phyloP scores from a whole-genome alignment of 306 rosid species.

The Quercus engelmannii region DNA sequence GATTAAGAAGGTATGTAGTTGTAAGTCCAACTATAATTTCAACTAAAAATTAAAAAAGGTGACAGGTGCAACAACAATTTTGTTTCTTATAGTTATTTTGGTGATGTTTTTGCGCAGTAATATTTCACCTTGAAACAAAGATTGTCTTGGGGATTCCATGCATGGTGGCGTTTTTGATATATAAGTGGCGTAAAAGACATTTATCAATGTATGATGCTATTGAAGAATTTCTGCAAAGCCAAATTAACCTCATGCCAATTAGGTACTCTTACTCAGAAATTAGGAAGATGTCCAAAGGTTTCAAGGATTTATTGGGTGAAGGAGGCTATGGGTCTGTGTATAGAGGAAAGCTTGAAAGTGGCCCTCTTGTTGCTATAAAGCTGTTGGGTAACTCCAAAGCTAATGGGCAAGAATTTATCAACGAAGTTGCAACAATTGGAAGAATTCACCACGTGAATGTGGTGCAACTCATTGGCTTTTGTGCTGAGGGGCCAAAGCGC shows the following conservation, averaged over 20 bases:
- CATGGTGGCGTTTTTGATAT: too few species aligned
- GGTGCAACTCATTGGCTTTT: conserved; percentile 21
- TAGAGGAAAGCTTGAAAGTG: conserved; percentile 16
- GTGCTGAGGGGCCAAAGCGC: conserved; percentile 11
- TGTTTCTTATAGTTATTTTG: background rate
- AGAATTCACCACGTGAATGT: conserved; percentile 20
- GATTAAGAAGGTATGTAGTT: too few species aligned
- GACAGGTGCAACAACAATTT: too few species aligned
- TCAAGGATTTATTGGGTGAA: conserved; percentile 13
- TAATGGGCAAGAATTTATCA: conserved; percentile 29
- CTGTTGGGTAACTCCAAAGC: background rate
- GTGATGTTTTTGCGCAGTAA: background rate
- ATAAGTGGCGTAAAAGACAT: too few species aligned
- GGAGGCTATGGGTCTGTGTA: conserved; percentile 22
- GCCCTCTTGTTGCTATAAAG: conserved; percentile 14
- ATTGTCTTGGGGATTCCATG: too few species aligned
- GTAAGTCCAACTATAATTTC: too few species aligned
- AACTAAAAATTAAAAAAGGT: too few species aligned
- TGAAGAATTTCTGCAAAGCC: conserved; percentile 5
- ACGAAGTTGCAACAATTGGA: conserved; percentile 18
- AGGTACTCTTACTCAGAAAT: conserved; percentile 19
- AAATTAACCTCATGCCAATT: conserved; percentile 11
- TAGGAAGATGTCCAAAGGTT: conserved; percentile 8
- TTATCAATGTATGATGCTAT: background rate
- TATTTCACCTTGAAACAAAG: background rate